Conservation (phyloP, 2,329 filamentous ascomycete species). For the Aspergillus bombycis region DNA sequence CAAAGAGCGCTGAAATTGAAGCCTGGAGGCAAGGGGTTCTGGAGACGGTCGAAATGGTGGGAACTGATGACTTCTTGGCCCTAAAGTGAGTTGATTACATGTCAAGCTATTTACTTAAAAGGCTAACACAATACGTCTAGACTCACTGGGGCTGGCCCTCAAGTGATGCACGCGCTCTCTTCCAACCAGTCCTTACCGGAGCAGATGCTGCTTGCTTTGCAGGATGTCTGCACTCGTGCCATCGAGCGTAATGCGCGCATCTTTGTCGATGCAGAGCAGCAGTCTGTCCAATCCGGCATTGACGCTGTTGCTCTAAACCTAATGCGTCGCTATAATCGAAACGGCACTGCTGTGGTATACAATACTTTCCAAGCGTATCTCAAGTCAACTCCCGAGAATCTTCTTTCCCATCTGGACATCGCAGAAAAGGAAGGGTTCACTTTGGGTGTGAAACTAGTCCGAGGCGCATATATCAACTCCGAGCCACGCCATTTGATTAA, state of each 20-base stretch:
- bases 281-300: constrained; percentile 75
- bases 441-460: constrained; percentile 74
- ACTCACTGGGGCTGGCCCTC: constrained; percentile 78
- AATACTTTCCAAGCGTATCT: constrained; percentile 80
- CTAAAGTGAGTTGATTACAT: constrained; percentile 52
- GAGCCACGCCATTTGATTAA: constrained; percentile 72
- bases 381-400: constrained; percentile 61
- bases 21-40: constrained; percentile 75
- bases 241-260: constrained; percentile 70
- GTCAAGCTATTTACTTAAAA: neutral
- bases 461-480: constrained; percentile 73
- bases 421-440: constrained; percentile 65
- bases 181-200: constrained; percentile 64
- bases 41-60: constrained; percentile 62
- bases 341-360: constrained; percentile 69
- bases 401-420: constrained; percentile 62
- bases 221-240: constrained; percentile 65
- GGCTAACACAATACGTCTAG: constrained; percentile 11
- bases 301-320: constrained; percentile 77
- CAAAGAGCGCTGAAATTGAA: constrained; percentile 37
- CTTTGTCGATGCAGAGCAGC: constrained; percentile 85
- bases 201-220: constrained; percentile 69
- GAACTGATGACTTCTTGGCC: constrained; percentile 64
- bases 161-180: constrained; percentile 69
- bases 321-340: constrained; percentile 74